These are phyloP conservation scores for Pichia rugopelliculosa DNA, from an alignment of 805 yeast species.

Conservation along the genomic window DNA sequence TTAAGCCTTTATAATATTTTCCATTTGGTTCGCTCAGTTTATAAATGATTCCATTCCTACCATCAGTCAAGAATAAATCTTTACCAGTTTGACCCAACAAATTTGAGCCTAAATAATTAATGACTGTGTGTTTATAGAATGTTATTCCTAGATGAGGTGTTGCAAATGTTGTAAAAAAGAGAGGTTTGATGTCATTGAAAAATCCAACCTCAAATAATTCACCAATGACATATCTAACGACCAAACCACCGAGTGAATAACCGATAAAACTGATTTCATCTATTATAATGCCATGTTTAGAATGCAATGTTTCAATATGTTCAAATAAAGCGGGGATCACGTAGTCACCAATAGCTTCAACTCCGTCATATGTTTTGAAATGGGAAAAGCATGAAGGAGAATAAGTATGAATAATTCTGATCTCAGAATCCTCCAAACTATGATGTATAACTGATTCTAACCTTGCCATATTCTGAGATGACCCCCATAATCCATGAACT, in stretches of 20 bases:
- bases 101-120: constrained; percentile 48
- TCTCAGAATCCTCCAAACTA: constrained; percentile 22
- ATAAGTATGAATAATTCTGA: constrained; percentile 37
- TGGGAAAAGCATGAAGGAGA: constrained; percentile 58
- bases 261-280: constrained; percentile 69
- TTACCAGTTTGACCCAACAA: constrained; percentile 62
- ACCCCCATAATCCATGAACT: constrained; percentile 77
- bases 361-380: constrained; percentile 79
- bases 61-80: constrained; percentile 54
- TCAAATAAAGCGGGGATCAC: constrained; percentile 57
- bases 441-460: constrained; percentile 37
- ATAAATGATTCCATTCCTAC: constrained; percentile 40
- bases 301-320: constrained; percentile 32
- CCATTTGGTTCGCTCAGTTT: constrained; percentile 47
- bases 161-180: constrained; percentile 60
- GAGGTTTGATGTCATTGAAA: constrained; percentile 55
- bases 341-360: constrained; percentile 62
- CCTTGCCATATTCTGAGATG: constrained; percentile 48
- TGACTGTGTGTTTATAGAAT: constrained; percentile 34
- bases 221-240: constrained; percentile 66
- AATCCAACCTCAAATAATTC: constrained; percentile 41
- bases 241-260: constrained; percentile 83
- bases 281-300: constrained; percentile 28
- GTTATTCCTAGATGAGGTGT: constrained; percentile 68
- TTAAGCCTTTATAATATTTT: constrained; percentile 47